Conservation (phyloP, 495 filamentous ascomycete genomes). For the Annulohypoxylon maeteangense region DNA sequence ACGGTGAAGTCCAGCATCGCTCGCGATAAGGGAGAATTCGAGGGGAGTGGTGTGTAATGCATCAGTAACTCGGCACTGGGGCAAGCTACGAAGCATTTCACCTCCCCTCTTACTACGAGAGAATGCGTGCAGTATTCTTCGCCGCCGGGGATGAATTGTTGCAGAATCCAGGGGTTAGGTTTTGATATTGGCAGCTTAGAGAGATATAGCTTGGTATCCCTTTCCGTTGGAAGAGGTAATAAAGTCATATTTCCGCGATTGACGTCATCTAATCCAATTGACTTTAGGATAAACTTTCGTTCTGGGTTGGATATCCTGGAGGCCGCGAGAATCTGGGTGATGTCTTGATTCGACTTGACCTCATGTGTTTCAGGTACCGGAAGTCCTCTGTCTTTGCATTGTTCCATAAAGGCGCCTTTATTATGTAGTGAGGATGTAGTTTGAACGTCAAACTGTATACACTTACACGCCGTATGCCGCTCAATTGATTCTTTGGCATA, state of each 20-base stretch:
- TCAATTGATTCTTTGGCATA: slow-evolving; percentile 71
- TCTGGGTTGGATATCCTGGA: slow-evolving; percentile 50
- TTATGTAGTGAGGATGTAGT: slow-evolving; percentile 64
- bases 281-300: slow-evolving; percentile 69
- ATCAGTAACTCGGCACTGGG: slow-evolving; percentile 66
- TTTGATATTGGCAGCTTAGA: slow-evolving; percentile 65
- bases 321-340: slow-evolving; percentile 61
- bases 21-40: slow-evolving; percentile 62
- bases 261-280: slow-evolving; percentile 61
- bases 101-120: slow-evolving; percentile 67
- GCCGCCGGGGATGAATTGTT: slow-evolving; percentile 69
- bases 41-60: slow-evolving; percentile 68
- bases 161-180: slow-evolving; percentile 71
- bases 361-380: slow-evolving; percentile 67
- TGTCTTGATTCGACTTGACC: slow-evolving; percentile 64
- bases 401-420: slow-evolving; percentile 68
- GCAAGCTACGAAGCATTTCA: slow-evolving; percentile 73
- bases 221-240: slow-evolving; percentile 64
- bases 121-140: slow-evolving; percentile 76
- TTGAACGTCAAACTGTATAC: slow-evolving; percentile 60
- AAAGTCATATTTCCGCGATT: slow-evolving; percentile 59
- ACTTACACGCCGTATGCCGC: slow-evolving; percentile 65
- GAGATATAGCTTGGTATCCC: slow-evolving; percentile 65
- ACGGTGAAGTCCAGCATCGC: slow-evolving; percentile 71
- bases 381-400: slow-evolving; percentile 62